Evolutionary conservation across 371 early-diverging fungal species (phyloP), one percentile per base, ranked within the genome.

Genomic region (Mucor ambiguus): DNA sequence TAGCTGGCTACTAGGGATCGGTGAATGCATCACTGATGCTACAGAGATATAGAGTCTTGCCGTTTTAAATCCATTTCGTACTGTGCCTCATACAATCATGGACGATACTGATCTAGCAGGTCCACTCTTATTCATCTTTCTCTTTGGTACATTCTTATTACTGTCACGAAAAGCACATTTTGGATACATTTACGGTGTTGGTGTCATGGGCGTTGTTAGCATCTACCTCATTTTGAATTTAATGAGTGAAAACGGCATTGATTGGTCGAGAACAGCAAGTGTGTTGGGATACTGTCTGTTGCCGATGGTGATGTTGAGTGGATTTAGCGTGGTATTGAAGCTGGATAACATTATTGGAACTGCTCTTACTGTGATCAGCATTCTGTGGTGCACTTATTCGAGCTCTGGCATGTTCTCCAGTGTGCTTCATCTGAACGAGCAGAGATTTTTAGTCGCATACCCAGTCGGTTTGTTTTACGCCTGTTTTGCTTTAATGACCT

Each of bases 171-270:
- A 97, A 74, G 87, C 90, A 29, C 95, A 97, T 74, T 98, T 98
- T 82, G 96, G 97, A 16, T 98, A 96, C 68, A 95, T 98, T 60
- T 98, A 98, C 68, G 99, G 97, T 28, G 91, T 97, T 1, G 97
- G 94, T 4, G 84, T 95, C 22, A 78, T 97, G 49, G 99, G 99
- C 28, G 94, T 95, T 59, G 74, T 92, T 4, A 90, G 92, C 4
- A 86, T 97, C 55, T 95, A 93, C 78, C 66, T 89, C 46, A 92
- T 98, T 55, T 73, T 98, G 37, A 98, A 98, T 71, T 80, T 98
- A 60, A 97, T 98, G 98, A 90, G 91, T 61, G 92, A 93, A 44
- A 81, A 80, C 14, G 97, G 97, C 20, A 85, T 98, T 35, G 96
- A 95, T 63, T 87, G 87, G 56, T 90, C 91, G 65, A 87, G 93